Conservation (phyloP, 2,329 filamentous ascomycete genomes). For the Paradendryphiella salina region DNA sequence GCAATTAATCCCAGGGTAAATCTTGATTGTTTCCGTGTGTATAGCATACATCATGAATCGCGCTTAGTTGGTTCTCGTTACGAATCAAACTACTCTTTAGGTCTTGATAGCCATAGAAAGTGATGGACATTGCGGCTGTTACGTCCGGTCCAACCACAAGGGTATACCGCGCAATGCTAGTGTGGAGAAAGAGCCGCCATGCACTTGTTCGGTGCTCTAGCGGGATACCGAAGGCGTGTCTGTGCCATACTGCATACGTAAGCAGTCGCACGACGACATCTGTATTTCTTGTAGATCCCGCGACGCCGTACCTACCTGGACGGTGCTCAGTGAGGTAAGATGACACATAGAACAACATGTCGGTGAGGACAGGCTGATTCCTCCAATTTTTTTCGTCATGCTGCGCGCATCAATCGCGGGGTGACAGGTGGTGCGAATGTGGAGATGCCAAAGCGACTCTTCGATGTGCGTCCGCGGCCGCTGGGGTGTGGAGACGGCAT, state of each 20-base stretch:
- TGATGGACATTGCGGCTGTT: not conserved
- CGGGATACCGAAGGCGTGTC: not conserved
- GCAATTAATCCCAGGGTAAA: not conserved
- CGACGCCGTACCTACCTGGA: not conserved
- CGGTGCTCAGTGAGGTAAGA: not conserved
- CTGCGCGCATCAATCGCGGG: constrained; percentile 5
- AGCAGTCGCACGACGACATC: not conserved
- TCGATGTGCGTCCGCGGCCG: constrained; percentile 3
- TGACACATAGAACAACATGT: constrained; percentile 2
- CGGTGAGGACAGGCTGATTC: constrained; percentile 8
- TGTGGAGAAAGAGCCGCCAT: constrained; percentile 1
- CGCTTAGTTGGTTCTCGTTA: no score
- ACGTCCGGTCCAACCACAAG: constrained; percentile 1
- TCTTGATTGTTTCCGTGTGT: not conserved
- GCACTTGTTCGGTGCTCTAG: not conserved
- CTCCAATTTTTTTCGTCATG: constrained; percentile 1
- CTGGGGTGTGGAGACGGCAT: not conserved
- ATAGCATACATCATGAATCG: not conserved
- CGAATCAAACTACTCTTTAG: no score
- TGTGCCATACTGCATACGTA: not conserved
- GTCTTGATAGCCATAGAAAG: not conserved
- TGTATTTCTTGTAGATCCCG: not conserved
- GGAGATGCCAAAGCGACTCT: constrained; percentile 3
- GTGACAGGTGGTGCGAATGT: constrained; percentile 6
- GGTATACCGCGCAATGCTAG: not conserved